Percentiles rank a stretch among this genome's conserved stretches.
Conservation (phyloP, 192 early-diverging fungal species). For the Backusella tuberculispora region DNA sequence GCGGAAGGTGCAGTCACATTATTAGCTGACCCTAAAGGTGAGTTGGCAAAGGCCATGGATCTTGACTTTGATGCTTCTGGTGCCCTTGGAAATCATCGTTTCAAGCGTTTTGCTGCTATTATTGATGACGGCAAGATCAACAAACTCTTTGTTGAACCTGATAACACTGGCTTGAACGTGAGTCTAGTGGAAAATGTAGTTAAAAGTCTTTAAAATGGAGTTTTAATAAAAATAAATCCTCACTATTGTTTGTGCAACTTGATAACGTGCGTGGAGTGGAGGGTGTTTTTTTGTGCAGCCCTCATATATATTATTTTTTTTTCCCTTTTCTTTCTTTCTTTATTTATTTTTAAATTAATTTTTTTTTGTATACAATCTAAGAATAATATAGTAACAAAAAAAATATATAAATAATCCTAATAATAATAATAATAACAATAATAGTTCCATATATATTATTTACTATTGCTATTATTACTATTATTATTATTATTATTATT, state of each 20-base stretch:
- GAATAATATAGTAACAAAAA: not conserved
- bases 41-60: slow-evolving; percentile 54
- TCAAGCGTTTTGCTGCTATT: slow-evolving; percentile 57
- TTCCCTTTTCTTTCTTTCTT: slow-evolving; percentile 17
- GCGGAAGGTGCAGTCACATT: slow-evolving; percentile 51
- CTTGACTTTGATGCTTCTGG: slow-evolving; percentile 63
- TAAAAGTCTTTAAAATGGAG: slow-evolving; percentile 42
- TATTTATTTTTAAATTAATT: slow-evolving; percentile 8
- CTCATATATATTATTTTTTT: slow-evolving; percentile 10
- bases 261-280: not conserved
- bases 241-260: not conserved
- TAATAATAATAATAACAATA: slow-evolving; percentile 10
- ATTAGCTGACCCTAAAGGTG: slow-evolving; percentile 57
- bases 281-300: not conserved
- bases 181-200: slow-evolving; percentile 51
- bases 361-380: too few relatives aligned
- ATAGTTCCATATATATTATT: not conserved
- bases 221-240: not conserved
- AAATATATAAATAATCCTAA: slow-evolving; percentile 4
- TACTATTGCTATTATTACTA: not conserved
- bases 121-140: slow-evolving; percentile 44
- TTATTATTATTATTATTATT: not conserved
- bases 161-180: slow-evolving; percentile 56
- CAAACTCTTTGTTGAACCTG: slow-evolving; percentile 48
- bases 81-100: slow-evolving; percentile 54